A percentile compares a stretch with the other conserved stretches of the same genome.
Conservation (phyloP, 805 yeast species). For the Starmerella lactis-condensi region DNA sequence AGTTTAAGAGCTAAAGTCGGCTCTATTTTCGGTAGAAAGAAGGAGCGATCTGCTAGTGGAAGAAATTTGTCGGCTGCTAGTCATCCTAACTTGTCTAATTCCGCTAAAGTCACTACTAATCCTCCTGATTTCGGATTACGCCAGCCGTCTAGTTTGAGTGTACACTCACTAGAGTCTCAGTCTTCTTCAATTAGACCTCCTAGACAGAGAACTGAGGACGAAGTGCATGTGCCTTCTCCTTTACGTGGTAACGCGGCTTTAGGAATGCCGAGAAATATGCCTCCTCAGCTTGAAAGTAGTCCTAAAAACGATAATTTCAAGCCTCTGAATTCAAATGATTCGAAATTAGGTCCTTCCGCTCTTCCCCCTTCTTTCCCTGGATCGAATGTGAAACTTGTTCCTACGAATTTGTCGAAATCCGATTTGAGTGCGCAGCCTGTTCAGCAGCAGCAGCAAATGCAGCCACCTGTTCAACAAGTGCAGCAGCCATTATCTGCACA, state of each 20-base stretch:
- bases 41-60: slow-evolving; percentile 11
- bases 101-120: slow-evolving; percentile 7
- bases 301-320: too few species aligned
- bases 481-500: too few species aligned
- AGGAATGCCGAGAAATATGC: too few species aligned
- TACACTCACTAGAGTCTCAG: slow-evolving; percentile 4
- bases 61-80: slow-evolving; percentile 6
- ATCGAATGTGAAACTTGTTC: too few species aligned
- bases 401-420: too few species aligned
- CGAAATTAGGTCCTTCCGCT: too few species aligned
- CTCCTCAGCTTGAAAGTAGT: too few species aligned
- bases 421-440: too few species aligned
- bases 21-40: slow-evolving; percentile 22
- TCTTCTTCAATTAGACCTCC: slow-evolving; percentile 5
- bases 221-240: slow-evolving; percentile 1
- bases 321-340: too few species aligned
- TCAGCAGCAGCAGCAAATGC: too few species aligned
- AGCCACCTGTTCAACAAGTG: too few species aligned
- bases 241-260: background rate
- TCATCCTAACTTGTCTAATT: slow-evolving; percentile 3
- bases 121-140: slow-evolving; percentile 15
- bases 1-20: slow-evolving; percentile 22
- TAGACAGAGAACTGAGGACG: slow-evolving; percentile 2
- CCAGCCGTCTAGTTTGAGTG: slow-evolving; percentile 7
- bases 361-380: background rate